These are phyloP conservation scores for Pseudonitzschia multiseries DNA, from an alignment of 108 stramenopile genomes.

Conservation along the genomic window DNA sequence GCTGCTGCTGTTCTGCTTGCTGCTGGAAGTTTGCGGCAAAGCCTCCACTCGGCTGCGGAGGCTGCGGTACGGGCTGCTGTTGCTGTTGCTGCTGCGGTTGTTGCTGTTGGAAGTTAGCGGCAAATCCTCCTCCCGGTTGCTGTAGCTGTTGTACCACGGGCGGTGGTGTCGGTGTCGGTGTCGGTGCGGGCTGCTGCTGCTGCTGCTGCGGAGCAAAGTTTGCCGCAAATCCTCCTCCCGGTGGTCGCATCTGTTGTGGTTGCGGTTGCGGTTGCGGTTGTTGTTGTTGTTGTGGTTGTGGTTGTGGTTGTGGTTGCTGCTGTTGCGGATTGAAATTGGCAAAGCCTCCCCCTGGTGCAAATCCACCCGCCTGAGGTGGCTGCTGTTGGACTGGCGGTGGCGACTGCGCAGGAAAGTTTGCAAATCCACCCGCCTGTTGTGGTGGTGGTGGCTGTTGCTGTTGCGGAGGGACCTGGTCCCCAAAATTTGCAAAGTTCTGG, in stretches of 20 bases:
- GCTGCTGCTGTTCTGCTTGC: too few species aligned
- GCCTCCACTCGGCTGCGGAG: background rate
- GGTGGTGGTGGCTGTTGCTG: constrained; percentile 20
- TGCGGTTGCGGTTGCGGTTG: too few species aligned
- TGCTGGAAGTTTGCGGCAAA: constrained; percentile 5
- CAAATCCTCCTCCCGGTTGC: constrained; percentile 8
- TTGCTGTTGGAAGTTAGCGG: constrained; percentile 2
- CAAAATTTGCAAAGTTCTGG: constrained; percentile 32
- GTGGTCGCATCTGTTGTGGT: background rate
- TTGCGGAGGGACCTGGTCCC: background rate
- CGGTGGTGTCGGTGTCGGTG: background rate
- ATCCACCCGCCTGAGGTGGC: too few species aligned
- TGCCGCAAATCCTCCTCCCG: background rate
- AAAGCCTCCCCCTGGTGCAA: constrained; percentile 23
- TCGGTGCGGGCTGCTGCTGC: constrained; percentile 14
- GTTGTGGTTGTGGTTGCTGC: constrained; percentile 26
- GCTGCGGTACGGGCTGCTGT: constrained; percentile 26
- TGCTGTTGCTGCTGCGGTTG: constrained; percentile 32
- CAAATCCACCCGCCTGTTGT: constrained; percentile 16
- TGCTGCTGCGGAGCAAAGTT: constrained; percentile 24
- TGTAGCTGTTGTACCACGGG: constrained; percentile 1
- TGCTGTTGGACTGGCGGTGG: background rate
- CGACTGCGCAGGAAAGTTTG: background rate
- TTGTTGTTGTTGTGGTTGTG: too few species aligned
- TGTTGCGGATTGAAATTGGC: constrained; percentile 20